phyloP scores from a whole-genome alignment of 2,329 filamentous ascomycete species.

The Thielaviopsis musarum region DNA sequence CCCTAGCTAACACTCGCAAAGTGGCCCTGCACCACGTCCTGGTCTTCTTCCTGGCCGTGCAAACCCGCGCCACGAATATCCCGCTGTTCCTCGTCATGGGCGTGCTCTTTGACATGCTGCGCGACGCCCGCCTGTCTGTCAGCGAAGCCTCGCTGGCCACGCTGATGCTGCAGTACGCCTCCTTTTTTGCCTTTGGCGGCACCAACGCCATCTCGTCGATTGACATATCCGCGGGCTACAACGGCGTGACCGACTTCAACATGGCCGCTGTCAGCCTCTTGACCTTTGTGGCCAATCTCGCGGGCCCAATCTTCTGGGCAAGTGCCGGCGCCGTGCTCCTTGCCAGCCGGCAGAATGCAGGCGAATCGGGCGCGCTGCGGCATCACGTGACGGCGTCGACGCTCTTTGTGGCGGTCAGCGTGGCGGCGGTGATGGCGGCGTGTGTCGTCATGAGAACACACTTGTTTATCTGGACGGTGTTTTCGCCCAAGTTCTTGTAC shows the following conservation, averaged over 20 bases:
- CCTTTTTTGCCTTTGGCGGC: constrained; percentile 82
- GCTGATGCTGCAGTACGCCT: constrained; percentile 61
- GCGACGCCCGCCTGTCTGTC: constrained; percentile 29
- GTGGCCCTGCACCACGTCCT: constrained; percentile 51
- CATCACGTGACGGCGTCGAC: constrained; percentile 50
- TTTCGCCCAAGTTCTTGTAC: constrained; percentile 92
- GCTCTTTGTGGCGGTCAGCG: constrained; percentile 46
- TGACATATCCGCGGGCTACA: constrained; percentile 88
- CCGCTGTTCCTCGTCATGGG: constrained; percentile 68
- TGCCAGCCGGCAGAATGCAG: constrained; percentile 19
- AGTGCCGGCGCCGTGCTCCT: constrained; percentile 46
- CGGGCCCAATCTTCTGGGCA: constrained; percentile 76
- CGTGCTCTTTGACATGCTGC: constrained; percentile 34
- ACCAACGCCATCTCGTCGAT: constrained; percentile 93
- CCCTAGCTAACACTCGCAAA: constrained; percentile 10
- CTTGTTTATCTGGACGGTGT: constrained; percentile 97
- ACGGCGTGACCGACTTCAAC: constrained; percentile 71
- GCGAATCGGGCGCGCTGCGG: constrained; percentile 20
- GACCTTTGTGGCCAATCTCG: constrained; percentile 83
- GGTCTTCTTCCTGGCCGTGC: constrained; percentile 67
- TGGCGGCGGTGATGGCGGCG: constrained; percentile 68
- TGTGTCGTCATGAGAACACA: constrained; percentile 74
- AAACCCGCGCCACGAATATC: constrained; percentile 71
- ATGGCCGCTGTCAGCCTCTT: constrained; percentile 64
- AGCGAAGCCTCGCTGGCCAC: constrained; percentile 50